phyloP scores from a whole-genome alignment of 805 yeast species.

The Lipomyces orientalis region DNA sequence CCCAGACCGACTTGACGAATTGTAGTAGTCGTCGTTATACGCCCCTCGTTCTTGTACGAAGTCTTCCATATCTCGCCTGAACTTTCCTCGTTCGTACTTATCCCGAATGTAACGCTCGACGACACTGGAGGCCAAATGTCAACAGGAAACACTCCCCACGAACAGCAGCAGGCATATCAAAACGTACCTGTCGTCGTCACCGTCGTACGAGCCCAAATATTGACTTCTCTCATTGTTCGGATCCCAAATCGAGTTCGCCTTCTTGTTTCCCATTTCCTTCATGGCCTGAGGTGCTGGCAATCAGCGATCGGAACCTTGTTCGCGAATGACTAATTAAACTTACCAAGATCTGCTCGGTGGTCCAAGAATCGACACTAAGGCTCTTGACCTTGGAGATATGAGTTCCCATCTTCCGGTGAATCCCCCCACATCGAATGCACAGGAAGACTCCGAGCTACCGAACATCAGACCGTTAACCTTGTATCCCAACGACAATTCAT shows the following conservation, averaged over 20 bases:
- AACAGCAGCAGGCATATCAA: not conserved
- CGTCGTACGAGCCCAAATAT: conserved; percentile 73
- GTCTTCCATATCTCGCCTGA: conserved; percentile 49
- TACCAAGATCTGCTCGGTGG: conserved; percentile 57
- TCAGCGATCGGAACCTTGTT: not conserved
- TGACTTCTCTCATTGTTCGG: conserved; percentile 65
- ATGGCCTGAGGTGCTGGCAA: conserved; percentile 34
- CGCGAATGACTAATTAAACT: conserved; percentile 26
- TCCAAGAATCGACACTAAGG: conserved; percentile 75
- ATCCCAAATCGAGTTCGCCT: conserved; percentile 69
- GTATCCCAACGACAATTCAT: not conserved
- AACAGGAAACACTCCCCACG: not conserved
- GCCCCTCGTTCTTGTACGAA: conserved; percentile 21
- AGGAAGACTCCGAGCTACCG: conserved; percentile 67
- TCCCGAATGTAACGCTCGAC: conserved; percentile 67
- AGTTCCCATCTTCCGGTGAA: conserved; percentile 69
- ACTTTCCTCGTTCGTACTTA: conserved; percentile 71
- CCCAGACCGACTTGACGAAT: conserved; percentile 1
- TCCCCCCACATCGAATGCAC: conserved; percentile 85
- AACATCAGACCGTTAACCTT: not conserved
- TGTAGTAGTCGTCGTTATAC: conserved; percentile 7
- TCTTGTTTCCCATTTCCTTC: conserved; percentile 62
- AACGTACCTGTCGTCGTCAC: conserved; percentile 52
- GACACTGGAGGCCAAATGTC: conserved; percentile 35
- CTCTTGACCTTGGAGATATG: conserved; percentile 72